A percentile compares a stretch with the other conserved stretches of the same genome.
Conservation (phyloP, 768 basidiomycete genomes). For the Lyophyllum shimeji region DNA sequence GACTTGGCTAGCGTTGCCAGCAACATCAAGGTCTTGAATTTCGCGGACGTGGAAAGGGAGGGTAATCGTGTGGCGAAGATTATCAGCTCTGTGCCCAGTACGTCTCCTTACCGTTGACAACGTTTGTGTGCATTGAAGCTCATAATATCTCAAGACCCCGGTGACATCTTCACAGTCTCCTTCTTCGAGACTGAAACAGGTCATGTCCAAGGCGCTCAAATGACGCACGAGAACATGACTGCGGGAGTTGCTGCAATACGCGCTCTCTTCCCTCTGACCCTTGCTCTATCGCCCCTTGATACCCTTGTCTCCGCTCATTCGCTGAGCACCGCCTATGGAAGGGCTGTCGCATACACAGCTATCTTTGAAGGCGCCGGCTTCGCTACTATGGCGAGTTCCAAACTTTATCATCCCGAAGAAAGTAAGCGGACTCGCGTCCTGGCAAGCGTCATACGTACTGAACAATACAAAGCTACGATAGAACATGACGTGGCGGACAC, state of each 20-base stretch:
- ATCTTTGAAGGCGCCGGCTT: constrained; percentile 74
- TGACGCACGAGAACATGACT: constrained; percentile 85
- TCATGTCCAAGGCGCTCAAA: constrained; percentile 56
- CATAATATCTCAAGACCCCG: constrained; percentile 40
- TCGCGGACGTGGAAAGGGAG: constrained; percentile 69
- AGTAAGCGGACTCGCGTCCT: constrained; percentile 28
- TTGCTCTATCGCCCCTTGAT: constrained; percentile 68
- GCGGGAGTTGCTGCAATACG: constrained; percentile 85
- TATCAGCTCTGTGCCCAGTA: constrained; percentile 52
- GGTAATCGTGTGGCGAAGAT: constrained; percentile 52
- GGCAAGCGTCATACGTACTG: neutral
- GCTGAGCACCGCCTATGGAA: constrained; percentile 74
- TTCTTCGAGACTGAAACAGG: constrained; percentile 58
- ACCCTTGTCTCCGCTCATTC: constrained; percentile 76
- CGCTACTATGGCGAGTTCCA: constrained; percentile 59
- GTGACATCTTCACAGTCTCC: constrained; percentile 66
- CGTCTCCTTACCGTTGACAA: constrained; percentile 22
- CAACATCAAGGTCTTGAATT: constrained; percentile 58
- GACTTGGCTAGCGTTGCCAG: constrained; percentile 46
- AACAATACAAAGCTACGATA: constrained; percentile 14
- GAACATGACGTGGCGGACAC: constrained; percentile 46
- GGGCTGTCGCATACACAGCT: constrained; percentile 79
- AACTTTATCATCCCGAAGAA: constrained; percentile 45
- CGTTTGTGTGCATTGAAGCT: constrained; percentile 3
- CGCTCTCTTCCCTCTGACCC: constrained; percentile 71